A percentile compares a stretch with the other conserved stretches of the same genome.
phyloP scores from a whole-genome alignment of 331 rosid genomes.

The Telfairia occidentalis region DNA sequence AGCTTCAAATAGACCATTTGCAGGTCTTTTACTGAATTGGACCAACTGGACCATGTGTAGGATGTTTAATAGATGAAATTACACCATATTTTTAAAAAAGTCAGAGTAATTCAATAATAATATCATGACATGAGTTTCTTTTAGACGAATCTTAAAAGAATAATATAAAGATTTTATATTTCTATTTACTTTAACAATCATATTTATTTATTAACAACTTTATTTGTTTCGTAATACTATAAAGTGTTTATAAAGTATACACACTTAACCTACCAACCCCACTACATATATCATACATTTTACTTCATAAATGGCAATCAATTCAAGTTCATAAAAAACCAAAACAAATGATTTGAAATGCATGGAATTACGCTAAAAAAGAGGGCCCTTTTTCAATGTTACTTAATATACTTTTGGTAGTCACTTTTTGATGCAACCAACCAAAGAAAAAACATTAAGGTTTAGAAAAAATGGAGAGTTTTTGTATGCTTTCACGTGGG shows the following conservation, averaged over 20 bases:
- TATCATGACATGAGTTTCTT: background rate
- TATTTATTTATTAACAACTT: background rate
- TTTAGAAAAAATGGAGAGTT: background rate
- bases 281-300: background rate
- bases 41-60: background rate
- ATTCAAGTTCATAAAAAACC: background rate
- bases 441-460: background rate
- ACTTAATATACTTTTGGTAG: background rate
- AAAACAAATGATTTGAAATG: background rate
- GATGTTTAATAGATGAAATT: background rate
- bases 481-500: background rate
- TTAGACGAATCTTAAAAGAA: background rate
- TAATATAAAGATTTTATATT: background rate
- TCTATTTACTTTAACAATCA: background rate
- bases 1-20: background rate
- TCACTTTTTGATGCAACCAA: constrained; percentile 2
- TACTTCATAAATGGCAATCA: background rate
- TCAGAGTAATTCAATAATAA: background rate
- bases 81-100: background rate
- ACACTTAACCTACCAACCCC: background rate
- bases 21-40: background rate
- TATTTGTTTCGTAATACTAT: background rate
- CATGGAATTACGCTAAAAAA: background rate
- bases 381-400: background rate
- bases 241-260: background rate